These are phyloP conservation scores for Mycena alexandri DNA, from an alignment of 768 basidiomycete species.

Conservation along the genomic window DNA sequence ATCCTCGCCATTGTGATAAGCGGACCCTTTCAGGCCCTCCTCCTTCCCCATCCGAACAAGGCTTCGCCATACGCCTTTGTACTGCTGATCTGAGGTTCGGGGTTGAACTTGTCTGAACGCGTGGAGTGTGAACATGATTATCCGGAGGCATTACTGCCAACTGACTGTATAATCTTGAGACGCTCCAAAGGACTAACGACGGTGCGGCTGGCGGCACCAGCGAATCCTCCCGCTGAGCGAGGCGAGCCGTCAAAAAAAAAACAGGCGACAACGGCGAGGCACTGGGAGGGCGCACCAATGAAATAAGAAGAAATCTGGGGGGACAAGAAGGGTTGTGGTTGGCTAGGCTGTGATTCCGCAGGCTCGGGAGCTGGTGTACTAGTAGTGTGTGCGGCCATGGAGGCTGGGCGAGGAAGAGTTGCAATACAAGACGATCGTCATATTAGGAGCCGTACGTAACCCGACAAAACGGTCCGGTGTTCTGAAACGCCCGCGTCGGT, in stretches of 20 bases:
- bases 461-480: too few species aligned
- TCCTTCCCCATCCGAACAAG: constrained; percentile 92
- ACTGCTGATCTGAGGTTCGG: constrained; percentile 69
- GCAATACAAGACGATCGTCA: background rate
- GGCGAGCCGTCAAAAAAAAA: background rate
- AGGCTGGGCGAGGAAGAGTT: constrained; percentile 10
- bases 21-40: constrained; percentile 87
- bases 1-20: background rate
- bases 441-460: too few species aligned
- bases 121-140: background rate
- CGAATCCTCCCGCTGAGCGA: constrained; percentile 64
- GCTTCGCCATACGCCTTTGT: constrained; percentile 87
- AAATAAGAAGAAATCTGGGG: constrained; percentile 58
- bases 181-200: constrained; percentile 94
- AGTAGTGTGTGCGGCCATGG: constrained; percentile 27
- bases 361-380: constrained; percentile 23
- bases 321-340: constrained; percentile 39
- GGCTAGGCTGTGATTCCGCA: constrained; percentile 26
- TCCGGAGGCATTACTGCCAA: constrained; percentile 36
- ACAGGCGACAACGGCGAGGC: constrained; percentile 4
- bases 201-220: constrained; percentile 83
- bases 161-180: constrained; percentile 96
- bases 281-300: constrained; percentile 44
- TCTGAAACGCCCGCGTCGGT: too few species aligned
- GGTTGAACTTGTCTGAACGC: constrained; percentile 90